Percentiles rank a stretch among this genome's conserved stretches.
Conservation (phyloP, 352 stramenopile genomes). For the Phytophthora tubulina region DNA sequence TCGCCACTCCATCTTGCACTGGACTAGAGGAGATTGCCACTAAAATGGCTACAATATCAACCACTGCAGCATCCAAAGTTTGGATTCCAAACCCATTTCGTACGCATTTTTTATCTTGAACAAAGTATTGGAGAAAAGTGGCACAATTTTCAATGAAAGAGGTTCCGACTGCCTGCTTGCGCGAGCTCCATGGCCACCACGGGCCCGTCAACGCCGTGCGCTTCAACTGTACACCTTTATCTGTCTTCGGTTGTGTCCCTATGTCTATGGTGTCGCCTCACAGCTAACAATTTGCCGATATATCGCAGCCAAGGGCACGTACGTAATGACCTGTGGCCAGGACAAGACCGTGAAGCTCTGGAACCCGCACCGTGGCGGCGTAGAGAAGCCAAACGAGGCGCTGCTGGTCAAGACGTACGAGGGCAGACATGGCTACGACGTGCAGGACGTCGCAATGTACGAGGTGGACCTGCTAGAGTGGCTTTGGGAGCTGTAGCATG, state of each 20-base stretch:
- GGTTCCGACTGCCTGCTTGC: slow-evolving; percentile 49
- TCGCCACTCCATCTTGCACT: slow-evolving; percentile 28
- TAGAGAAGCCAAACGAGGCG: slow-evolving; percentile 65
- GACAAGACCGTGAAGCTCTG: slow-evolving; percentile 89
- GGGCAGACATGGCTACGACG: slow-evolving; percentile 88
- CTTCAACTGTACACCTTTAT: slow-evolving; percentile 72
- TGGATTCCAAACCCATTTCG: background rate
- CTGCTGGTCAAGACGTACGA: slow-evolving; percentile 90
- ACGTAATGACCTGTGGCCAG: slow-evolving; percentile 91
- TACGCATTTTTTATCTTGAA: slow-evolving; percentile 25
- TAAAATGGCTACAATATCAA: slow-evolving; percentile 37
- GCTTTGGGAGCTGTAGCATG: background rate
- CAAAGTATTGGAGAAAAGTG: slow-evolving; percentile 19
- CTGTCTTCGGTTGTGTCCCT: background rate
- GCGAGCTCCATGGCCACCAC: slow-evolving; percentile 72
- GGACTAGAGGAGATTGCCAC: slow-evolving; percentile 30
- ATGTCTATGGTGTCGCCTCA: background rate
- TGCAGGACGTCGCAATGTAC: slow-evolving; percentile 91
- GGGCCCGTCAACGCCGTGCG: slow-evolving; percentile 81
- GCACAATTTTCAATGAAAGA: slow-evolving; percentile 14
- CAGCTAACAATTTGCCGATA: background rate
- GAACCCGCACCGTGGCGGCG: slow-evolving; percentile 86
- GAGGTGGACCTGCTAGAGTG: slow-evolving; percentile 13
- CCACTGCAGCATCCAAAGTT: slow-evolving; percentile 18
- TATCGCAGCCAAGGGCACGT: slow-evolving; percentile 81